Conservation (phyloP, 345 rosid species). For the Brassica nigra region DNA sequence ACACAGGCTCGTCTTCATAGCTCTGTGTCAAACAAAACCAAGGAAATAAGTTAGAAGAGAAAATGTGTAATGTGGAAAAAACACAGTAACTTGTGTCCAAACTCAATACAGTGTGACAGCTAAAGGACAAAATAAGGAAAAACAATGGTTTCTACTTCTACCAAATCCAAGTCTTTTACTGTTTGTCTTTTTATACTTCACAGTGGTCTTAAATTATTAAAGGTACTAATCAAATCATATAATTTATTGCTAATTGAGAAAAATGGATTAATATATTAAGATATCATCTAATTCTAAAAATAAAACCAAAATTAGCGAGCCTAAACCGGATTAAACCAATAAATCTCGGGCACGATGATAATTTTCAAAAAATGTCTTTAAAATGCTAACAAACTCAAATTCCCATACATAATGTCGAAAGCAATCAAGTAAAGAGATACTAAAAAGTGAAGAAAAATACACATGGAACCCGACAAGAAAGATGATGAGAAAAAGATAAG, state of each 20-base stretch:
- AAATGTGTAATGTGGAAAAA: not conserved
- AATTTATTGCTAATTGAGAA: not conserved
- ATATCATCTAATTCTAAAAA: not conserved
- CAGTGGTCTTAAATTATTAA: constrained; percentile 25
- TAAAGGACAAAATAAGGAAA: constrained; percentile 25
- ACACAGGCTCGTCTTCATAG: constrained; percentile 72
- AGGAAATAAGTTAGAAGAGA: constrained; percentile 17
- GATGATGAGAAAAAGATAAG: not conserved
- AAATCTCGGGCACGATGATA: constrained; percentile 17
- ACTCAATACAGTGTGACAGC: constrained; percentile 9
- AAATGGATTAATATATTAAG: not conserved
- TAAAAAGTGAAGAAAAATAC: constrained; percentile 10
- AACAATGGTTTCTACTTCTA: constrained; percentile 28
- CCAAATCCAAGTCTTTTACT: constrained; percentile 39
- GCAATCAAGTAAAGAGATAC: not conserved
- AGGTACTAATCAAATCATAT: not conserved
- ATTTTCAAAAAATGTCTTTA: not conserved
- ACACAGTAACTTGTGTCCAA: constrained; percentile 26
- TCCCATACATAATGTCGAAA: constrained; percentile 33
- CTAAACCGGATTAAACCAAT: constrained; percentile 33
- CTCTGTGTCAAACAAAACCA: constrained; percentile 53
- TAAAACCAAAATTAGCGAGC: constrained; percentile 8
- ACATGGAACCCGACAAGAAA: constrained; percentile 14
- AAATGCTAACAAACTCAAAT: constrained; percentile 26
- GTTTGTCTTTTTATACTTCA: constrained; percentile 27